A percentile compares a stretch with the other conserved stretches of the same genome.
phyloP scores from a whole-genome alignment of 169 alveolate species.

The Eimeria acervulina region DNA sequence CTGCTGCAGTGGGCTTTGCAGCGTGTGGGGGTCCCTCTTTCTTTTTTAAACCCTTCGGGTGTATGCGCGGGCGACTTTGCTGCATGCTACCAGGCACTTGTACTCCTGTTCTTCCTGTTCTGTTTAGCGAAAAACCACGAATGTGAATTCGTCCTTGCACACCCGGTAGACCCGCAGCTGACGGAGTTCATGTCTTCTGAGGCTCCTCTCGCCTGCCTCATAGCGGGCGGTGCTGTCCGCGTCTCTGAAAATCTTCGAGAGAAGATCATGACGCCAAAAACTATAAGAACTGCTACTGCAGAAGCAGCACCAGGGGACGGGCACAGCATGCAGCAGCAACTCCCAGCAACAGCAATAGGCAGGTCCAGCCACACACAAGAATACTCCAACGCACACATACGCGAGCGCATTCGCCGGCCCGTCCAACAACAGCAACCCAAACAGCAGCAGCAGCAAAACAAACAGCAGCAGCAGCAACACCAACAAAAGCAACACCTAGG shows the following conservation, averaged over 20 bases:
- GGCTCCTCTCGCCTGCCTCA: slow-evolving; percentile 85
- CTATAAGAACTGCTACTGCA: too few relatives aligned
- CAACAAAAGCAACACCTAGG: neutral
- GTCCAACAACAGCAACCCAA: too few relatives aligned
- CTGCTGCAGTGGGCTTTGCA: slow-evolving; percentile 76
- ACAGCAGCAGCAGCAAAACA: neutral
- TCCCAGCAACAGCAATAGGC: neutral
- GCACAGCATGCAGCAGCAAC: too few relatives aligned
- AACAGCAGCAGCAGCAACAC: neutral
- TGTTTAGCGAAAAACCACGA: slow-evolving; percentile 85
- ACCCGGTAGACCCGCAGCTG: slow-evolving; percentile 77
- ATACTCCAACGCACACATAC: too few relatives aligned
- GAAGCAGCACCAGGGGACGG: too few relatives aligned
- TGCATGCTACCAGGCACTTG: slow-evolving; percentile 85
- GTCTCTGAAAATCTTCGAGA: slow-evolving; percentile 15
- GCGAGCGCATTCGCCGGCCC: neutral
- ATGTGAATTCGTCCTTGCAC: slow-evolving; percentile 85
- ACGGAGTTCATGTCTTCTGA: slow-evolving; percentile 86
- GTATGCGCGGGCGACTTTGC: neutral
- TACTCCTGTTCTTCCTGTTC: slow-evolving; percentile 84
- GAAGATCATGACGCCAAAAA: neutral
- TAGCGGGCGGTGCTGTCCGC: slow-evolving; percentile 84
- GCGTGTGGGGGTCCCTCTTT: slow-evolving; percentile 78
- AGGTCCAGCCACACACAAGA: neutral
- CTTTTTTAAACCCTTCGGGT: slow-evolving; percentile 66